Percentiles rank a stretch among this genome's conserved stretches.
Conservation (phyloP, 768 basidiomycete species). For the Hericium erinaceus region DNA sequence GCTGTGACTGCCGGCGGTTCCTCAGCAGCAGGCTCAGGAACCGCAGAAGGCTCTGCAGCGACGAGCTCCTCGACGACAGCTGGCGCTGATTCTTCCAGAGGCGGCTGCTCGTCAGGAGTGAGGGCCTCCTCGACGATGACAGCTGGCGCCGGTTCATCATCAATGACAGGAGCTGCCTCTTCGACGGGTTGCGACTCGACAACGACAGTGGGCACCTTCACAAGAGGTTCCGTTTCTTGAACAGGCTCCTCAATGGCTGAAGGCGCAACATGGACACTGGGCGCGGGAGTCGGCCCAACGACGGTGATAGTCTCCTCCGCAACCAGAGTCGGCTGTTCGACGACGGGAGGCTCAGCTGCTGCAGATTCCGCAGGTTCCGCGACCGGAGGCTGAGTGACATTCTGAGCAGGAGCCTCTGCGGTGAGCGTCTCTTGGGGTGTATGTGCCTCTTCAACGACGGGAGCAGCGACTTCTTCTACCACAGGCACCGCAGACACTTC, state of each 20-base stretch:
- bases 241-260: slow-evolving; percentile 6
- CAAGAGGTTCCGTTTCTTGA: background rate
- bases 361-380: background rate
- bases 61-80: background rate
- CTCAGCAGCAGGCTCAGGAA: background rate
- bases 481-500: slow-evolving; percentile 5
- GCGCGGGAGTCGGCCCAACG: background rate
- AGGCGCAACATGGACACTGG: slow-evolving; percentile 6
- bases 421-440: background rate
- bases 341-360: slow-evolving; percentile 6
- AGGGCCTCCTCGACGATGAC: slow-evolving; percentile 1
- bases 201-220: background rate
- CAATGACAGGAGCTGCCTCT: background rate
- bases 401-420: too few relatives aligned
- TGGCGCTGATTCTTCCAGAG: too few relatives aligned
- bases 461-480: slow-evolving; percentile 7
- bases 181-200: background rate
- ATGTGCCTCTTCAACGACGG: background rate
- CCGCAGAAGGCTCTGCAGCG: background rate
- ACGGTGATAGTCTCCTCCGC: background rate
- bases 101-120: too few relatives aligned
- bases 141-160: slow-evolving; percentile 3
- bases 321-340: slow-evolving; percentile 7
- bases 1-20: background rate
- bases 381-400: background rate